A percentile compares a stretch with the other conserved stretches of the same genome.
phyloP scores from a whole-genome alignment of 2,329 filamentous ascomycete genomes.

The Neofusicoccum kwambonambiense region DNA sequence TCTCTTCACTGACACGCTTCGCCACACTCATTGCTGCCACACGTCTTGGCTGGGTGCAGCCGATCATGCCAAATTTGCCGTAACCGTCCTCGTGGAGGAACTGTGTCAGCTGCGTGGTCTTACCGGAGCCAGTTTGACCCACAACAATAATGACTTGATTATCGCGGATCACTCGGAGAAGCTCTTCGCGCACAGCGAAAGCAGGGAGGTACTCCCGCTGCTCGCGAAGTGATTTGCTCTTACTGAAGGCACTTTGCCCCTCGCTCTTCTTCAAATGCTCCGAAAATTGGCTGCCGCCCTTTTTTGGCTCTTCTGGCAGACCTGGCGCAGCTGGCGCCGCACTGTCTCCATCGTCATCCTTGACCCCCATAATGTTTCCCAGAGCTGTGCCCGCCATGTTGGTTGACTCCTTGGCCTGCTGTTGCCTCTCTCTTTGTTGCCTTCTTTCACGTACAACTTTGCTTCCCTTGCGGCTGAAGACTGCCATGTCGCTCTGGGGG shows the following conservation, averaged over 20 bases:
- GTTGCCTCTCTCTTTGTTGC: conserved; percentile 88
- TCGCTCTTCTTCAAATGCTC: conserved; percentile 85
- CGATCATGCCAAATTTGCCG: conserved; percentile 82
- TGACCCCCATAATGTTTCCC: conserved; percentile 93
- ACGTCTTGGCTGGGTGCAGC: conserved; percentile 92
- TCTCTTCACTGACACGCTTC: conserved; percentile 96
- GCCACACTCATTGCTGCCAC: conserved; percentile 99
- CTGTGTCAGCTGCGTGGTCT: conserved; percentile 95
- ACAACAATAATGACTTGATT: conserved; percentile 98
- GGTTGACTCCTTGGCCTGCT: conserved; percentile 92
- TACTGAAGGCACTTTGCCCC: conserved; percentile 83
- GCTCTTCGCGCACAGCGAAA: conserved; percentile 91
- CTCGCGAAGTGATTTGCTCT: conserved; percentile 84
- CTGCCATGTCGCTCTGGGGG: conserved; percentile 96
- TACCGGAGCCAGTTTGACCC: conserved; percentile 94
- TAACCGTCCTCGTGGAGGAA: conserved; percentile 97
- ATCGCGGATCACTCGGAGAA: conserved; percentile 87
- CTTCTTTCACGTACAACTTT: conserved; percentile 87
- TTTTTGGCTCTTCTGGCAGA: conserved; percentile 62
- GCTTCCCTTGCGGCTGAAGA: conserved; percentile 94
- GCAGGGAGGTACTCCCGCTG: conserved; percentile 92
- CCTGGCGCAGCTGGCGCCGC: conserved; percentile 69
- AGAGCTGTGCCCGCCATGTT: conserved; percentile 88
- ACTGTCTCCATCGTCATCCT: conserved; percentile 85
- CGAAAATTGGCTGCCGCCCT: conserved; percentile 74